These are phyloP conservation scores for Malbranchea cinnamomea DNA, from an alignment of 2,329 filamentous ascomycete species.

Conservation along the genomic window DNA sequence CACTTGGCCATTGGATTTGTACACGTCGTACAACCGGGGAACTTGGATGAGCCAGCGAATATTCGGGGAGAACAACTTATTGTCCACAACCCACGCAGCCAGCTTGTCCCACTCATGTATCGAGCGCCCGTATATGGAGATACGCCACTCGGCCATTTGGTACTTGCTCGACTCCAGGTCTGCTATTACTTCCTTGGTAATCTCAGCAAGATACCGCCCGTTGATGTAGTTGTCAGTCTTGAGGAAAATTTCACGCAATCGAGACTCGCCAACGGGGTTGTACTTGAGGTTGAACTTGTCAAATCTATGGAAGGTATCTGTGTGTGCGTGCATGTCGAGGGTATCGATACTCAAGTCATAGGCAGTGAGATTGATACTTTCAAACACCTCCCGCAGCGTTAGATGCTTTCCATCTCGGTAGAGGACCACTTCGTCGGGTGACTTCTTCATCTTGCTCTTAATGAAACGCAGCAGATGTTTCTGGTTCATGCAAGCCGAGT, in stretches of 20 bases:
- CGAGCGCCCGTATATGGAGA: slow-evolving; percentile 87
- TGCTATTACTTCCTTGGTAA: slow-evolving; percentile 93
- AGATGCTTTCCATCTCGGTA: slow-evolving; percentile 84
- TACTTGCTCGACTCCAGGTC: slow-evolving; percentile 98
- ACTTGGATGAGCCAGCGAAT: slow-evolving; percentile 95
- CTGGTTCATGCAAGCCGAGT: slow-evolving; percentile 99
- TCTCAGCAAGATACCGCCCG: slow-evolving; percentile 88
- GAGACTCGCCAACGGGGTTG: slow-evolving; percentile 90
- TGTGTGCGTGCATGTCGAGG: slow-evolving; percentile 96
- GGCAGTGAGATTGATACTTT: slow-evolving; percentile 91
- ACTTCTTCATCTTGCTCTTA: slow-evolving; percentile 99
- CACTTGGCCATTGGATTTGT: slow-evolving; percentile 79
- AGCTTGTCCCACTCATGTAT: slow-evolving; percentile 96
- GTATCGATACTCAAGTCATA: slow-evolving; percentile 98
- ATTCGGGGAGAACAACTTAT: slow-evolving; percentile 95
- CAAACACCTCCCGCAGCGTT: slow-evolving; percentile 83
- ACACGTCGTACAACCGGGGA: slow-evolving; percentile 86
- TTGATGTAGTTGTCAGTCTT: slow-evolving; percentile 98
- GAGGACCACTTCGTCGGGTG: slow-evolving; percentile 81
- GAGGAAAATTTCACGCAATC: slow-evolving; percentile 90
- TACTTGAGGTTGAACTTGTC: slow-evolving; percentile 99
- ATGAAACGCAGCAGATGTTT: slow-evolving; percentile 97
- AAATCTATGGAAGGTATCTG: slow-evolving; percentile 94
- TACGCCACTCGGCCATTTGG: slow-evolving; percentile 98
- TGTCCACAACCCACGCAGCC: slow-evolving; percentile 92